phyloP scores from a whole-genome alignment of 108 stramenopile species.

The Chaetoceros tenuissimus region DNA sequence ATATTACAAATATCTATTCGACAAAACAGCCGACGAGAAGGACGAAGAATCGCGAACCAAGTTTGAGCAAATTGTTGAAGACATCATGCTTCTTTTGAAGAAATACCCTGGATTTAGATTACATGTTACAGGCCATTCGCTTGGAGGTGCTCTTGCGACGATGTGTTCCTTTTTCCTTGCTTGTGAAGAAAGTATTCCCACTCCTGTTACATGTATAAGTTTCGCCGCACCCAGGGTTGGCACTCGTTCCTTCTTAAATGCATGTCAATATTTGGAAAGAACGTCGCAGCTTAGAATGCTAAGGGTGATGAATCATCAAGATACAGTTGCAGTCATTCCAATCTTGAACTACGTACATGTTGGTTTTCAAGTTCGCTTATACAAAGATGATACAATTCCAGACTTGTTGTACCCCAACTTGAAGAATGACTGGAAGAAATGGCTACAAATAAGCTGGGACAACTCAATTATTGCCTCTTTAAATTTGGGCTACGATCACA shows the following conservation, averaged over 20 bases:
- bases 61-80: constrained; percentile 45
- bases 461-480: constrained; percentile 1
- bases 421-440: background rate
- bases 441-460: background rate
- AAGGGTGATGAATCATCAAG: constrained; percentile 50
- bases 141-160: constrained; percentile 59
- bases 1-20: constrained; percentile 54
- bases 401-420: constrained; percentile 1
- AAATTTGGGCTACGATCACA: constrained; percentile 4
- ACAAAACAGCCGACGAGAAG: constrained; percentile 6
- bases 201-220: constrained; percentile 45
- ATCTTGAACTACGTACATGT: constrained; percentile 26
- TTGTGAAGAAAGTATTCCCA: constrained; percentile 19
- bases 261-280: constrained; percentile 37
- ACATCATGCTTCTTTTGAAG: constrained; percentile 22
- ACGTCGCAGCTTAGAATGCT: constrained; percentile 37
- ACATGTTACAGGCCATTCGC: constrained; percentile 61
- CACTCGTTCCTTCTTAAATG: constrained; percentile 28
- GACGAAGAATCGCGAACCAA: constrained; percentile 16
- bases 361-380: constrained; percentile 32
- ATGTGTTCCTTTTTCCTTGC: constrained; percentile 52
- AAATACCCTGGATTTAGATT: constrained; percentile 37
- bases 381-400: constrained; percentile 10
- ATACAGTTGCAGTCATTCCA: constrained; percentile 38
- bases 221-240: constrained; percentile 55